phyloP scores from a whole-genome alignment of 441 rosid species.

The Isatis lusitanica region DNA sequence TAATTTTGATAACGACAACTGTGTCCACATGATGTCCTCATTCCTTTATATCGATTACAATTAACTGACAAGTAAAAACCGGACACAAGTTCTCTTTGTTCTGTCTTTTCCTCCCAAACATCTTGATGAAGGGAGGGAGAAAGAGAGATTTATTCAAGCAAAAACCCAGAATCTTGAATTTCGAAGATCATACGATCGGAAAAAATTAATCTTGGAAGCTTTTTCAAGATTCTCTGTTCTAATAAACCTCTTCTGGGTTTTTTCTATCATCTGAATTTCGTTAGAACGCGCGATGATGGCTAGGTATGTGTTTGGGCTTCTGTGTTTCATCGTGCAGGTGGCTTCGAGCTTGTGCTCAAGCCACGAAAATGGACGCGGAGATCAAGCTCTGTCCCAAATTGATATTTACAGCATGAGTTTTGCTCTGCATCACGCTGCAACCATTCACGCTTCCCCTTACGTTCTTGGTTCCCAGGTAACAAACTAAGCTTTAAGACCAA shows the following conservation, averaged over 20 bases:
- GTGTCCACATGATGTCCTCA: slow-evolving; percentile 10
- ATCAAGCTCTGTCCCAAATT: slow-evolving; percentile 32
- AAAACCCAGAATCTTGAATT: background rate
- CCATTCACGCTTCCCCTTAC: slow-evolving; percentile 28
- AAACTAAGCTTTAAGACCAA: background rate
- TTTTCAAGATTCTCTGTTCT: background rate
- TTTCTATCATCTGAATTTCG: too few species aligned
- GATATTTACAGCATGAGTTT: slow-evolving; percentile 21
- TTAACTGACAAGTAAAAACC: background rate
- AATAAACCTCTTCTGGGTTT: background rate
- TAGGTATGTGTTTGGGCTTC: background rate
- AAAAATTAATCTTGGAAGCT: background rate
- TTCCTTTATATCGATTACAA: background rate
- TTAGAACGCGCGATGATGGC: background rate
- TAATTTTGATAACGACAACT: background rate
- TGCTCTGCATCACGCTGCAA: slow-evolving; percentile 4
- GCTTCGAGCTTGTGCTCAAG: slow-evolving; percentile 1
- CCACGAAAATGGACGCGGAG: slow-evolving; percentile 17
- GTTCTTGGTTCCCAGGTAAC: slow-evolving; percentile 23
- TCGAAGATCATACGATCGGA: background rate
- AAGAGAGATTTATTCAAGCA: background rate
- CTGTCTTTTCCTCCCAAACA: too few species aligned
- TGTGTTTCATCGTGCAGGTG: slow-evolving; percentile 7
- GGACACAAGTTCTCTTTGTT: background rate
- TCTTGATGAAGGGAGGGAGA: background rate